phyloP scores from a whole-genome alignment of 1,139 yeast species.

The Arxiozyma heterogenica region DNA sequence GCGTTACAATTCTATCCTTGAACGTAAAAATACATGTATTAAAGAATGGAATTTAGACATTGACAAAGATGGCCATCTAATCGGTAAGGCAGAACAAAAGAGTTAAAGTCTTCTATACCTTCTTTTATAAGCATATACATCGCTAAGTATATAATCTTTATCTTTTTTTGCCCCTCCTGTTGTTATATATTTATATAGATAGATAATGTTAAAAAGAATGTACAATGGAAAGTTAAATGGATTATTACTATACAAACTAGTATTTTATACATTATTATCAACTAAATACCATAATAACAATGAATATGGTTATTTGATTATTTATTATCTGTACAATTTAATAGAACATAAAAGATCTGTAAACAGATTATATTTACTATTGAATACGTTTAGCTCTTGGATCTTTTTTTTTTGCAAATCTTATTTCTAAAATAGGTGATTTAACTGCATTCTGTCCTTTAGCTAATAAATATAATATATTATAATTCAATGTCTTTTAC shows the following conservation, averaged over 20 bases:
- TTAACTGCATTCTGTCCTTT: background rate
- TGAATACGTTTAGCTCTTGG: background rate
- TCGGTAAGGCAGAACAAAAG: slow-evolving; percentile 6
- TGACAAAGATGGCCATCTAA: slow-evolving; percentile 29
- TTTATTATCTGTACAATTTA: background rate
- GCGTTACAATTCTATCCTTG: slow-evolving; percentile 58
- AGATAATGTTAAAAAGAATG: background rate
- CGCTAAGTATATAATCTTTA: background rate
- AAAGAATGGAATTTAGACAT: slow-evolving; percentile 41
- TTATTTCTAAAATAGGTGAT: background rate
- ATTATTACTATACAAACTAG: background rate
- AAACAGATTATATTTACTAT: background rate
- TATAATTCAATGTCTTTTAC: slow-evolving; percentile 29
- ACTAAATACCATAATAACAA: background rate
- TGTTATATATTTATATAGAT: background rate
- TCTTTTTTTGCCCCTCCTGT: background rate
- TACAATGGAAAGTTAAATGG: background rate
- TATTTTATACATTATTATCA: background rate
- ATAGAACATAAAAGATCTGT: background rate
- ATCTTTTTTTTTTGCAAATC: background rate
- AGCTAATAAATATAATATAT: too few species aligned
- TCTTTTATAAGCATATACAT: background rate
- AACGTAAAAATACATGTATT: slow-evolving; percentile 41
- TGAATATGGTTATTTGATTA: background rate
- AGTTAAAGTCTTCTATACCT: background rate